Conservation (phyloP, 129 eudicot species). For the Smallanthus sonchifolius region DNA sequence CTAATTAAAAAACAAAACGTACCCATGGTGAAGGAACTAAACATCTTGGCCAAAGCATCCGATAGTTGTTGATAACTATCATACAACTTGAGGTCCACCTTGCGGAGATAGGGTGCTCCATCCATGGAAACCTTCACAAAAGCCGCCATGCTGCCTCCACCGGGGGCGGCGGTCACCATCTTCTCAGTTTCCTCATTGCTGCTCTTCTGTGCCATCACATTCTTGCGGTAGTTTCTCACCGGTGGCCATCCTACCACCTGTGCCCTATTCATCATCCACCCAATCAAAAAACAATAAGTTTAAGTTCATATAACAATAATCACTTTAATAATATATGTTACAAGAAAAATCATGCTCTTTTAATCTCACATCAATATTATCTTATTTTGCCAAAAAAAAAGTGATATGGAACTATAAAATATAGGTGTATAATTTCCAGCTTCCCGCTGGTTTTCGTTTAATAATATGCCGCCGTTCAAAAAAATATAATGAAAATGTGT, state of each 20-base stretch:
- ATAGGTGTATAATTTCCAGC: too few relatives aligned
- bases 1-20: neutral
- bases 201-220: constrained; percentile 71
- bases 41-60: constrained; percentile 93
- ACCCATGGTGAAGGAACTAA: constrained; percentile 94
- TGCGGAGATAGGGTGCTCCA: constrained; percentile 93
- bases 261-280: constrained; percentile 40
- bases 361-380: neutral
- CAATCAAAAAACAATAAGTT: too few relatives aligned
- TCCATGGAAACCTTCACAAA: constrained; percentile 94
- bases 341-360: neutral
- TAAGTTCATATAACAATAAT: too few relatives aligned
- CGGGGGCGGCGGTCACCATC: constrained; percentile 22
- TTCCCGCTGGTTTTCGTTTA: too few relatives aligned
- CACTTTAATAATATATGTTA: neutral
- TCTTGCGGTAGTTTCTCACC: constrained; percentile 82
- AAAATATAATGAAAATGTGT: too few relatives aligned
- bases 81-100: constrained; percentile 83
- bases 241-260: constrained; percentile 99
- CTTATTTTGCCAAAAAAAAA: neutral
- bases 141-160: constrained; percentile 37
- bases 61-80: constrained; percentile 72
- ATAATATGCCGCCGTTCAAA: too few relatives aligned
- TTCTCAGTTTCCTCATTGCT: constrained; percentile 43
- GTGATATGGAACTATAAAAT: too few relatives aligned